Evolutionary conservation across 176 grass and related monocot species (phyloP).

Genomic region (Urochloa ruziziensis): DNA sequence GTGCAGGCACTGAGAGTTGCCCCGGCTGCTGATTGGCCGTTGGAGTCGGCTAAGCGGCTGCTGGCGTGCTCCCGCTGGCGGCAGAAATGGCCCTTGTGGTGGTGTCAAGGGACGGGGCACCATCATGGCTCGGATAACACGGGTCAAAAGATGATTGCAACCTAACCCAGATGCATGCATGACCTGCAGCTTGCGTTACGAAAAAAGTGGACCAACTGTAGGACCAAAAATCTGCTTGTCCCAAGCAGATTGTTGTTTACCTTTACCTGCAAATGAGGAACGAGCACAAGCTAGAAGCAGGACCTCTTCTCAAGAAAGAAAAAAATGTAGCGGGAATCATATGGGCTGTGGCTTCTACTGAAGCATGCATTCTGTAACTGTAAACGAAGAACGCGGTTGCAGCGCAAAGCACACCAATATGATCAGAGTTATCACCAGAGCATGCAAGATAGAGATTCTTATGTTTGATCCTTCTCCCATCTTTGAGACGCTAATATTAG

Average conservation of each 20-base stretch:
- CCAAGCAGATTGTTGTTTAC: no score
- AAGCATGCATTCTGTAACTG: neutral
- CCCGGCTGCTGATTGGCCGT: neutral
- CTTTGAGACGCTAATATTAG: neutral
- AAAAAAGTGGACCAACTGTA: neutral
- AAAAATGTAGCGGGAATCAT: neutral
- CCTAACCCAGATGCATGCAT: neutral
- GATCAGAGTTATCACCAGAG: neutral
- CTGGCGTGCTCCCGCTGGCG: neutral
- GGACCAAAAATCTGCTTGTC: neutral
- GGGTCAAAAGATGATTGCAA: neutral
- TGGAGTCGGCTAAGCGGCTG: neutral
- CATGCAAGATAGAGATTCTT: neutral
- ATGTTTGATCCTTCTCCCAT: neutral
- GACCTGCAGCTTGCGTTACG: neutral
- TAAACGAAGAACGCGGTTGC: no score
- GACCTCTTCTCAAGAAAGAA: no score
- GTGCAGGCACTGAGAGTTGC: neutral
- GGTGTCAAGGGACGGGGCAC: constrained; percentile 35
- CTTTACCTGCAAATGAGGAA: neutral
- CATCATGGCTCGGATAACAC: neutral
- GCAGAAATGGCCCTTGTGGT: constrained; percentile 29
- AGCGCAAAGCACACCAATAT: neutral
- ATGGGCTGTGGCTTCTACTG: no score
- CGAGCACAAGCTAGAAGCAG: no score